Evolutionary conservation across 2,329 filamentous ascomycete species (phyloP), one percentile per base, ranked within the genome.

Genomic region (Hymenoscyphus fraxineus): DNA sequence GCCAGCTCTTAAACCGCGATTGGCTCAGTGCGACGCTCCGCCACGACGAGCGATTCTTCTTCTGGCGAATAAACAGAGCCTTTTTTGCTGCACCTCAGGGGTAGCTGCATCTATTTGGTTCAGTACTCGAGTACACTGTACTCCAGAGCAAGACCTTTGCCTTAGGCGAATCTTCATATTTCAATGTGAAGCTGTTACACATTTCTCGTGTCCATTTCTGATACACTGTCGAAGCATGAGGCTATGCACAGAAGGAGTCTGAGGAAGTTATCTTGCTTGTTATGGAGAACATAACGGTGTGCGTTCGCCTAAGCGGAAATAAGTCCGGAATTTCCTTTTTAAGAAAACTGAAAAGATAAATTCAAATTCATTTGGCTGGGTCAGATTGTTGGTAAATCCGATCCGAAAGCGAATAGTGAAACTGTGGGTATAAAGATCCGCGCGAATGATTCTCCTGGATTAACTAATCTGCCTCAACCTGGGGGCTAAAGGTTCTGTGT

Each of bases 191-290:
- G 55, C 15, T n/a, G 55, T 57, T 57, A 38, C 55, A 57, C 32
- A 32, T 57, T 57, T 10, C 55, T 57, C 55, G 55, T 57, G 55
- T 57, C 55, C 55, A 57, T n/a, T 57, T 38, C 19, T 38, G 55
- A 57, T 16, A 32, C 31, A 57, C 7, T 19, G 32, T 27, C 16
- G 32, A 57, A 38, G 55, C 32, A 13, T 57, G 55, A 38, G 55
- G 55, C 55, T 57, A 38, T 57, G 55, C 31, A 35, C 35, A 31
- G n/a, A 16, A 35, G n/a, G 55, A 27, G 55, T 38, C 12, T n/a
- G 15, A 12, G 55, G 54, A 15, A 27, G 55, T 57, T 35, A 35
- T 51, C 5, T 16, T 16, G 44, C 16, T 10, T 9, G 13, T 6
- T 22, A 13, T 51, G 44, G n/a, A 19, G 12, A 15, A 57, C 10